Base-by-base conservation (phyloP, 192 early-diverging fungal species). In the Geranomyces variabilis region DNA sequence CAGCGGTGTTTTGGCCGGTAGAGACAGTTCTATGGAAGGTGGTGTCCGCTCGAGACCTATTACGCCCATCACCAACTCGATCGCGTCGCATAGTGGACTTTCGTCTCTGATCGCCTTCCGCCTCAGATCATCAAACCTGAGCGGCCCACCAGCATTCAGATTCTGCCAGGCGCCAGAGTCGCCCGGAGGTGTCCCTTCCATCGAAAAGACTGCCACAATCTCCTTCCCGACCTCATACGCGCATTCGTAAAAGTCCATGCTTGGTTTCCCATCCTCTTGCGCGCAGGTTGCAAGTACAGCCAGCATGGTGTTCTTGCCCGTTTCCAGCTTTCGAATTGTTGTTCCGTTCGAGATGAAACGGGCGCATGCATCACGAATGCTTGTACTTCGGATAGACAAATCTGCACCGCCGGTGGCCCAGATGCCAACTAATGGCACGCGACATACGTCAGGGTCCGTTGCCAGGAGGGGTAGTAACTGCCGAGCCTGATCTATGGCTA, bases 401-500 rank as follows among this genome's bases (percentile, higher is more conserved):
- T 53, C 51, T 17, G 51, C 51, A 17, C 19, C 17, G 7, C 51
- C 19, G 19, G n/a, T 9, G 51, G 26, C 58, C 28, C 28, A 60
- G 22, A 60, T 60, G 3, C 58, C 58, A 29, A 60, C 28, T 29
- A 60, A 60, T 7, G 58, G 58, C 14, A 33, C 30, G 7, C 9
- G 5, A 4, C 5, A 60, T 5, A 33, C 58, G 7, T 31, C 7
- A 7, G 12, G 28, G 28, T 60, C 58, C 5, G 15, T 33, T 1
- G 31, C 5, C 8, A 26, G 26, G 7, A 60, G 22, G 7, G 28
- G 28, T 7, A 60, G 17, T 26, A 60, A 5, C 22, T 60, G 58
- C 19, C 58, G 58, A 29, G 58, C 58, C 29, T 33, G 58, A 17
- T 60, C 58, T 19, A 60, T 60, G 17, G 58, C 30, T 19, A 60